Evolutionary conservation across 495 filamentous ascomycete species (phyloP), one percentile per base, ranked within the genome.

Genomic region (Opeltia flavorubescens): DNA sequence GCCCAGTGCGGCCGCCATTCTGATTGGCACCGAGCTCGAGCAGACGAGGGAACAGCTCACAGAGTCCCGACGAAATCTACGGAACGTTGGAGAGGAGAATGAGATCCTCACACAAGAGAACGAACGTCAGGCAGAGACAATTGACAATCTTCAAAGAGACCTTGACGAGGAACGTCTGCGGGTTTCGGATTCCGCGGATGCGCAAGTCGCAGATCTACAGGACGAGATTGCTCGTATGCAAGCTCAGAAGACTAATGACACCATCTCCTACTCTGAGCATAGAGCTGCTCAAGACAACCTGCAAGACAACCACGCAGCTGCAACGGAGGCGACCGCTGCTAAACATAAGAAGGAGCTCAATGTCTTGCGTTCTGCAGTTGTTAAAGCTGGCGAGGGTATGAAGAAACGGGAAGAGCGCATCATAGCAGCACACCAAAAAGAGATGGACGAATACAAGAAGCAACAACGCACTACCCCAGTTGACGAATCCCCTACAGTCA

Each of bases 51-150:
- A 67, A 13, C 66, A 69, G 43, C 53, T 65, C 11, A 46, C 59
- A 20, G 71, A 73, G 57, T 54, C 65, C 0, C 65, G 69, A 21
- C 51, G 59, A 15, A 59, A 70, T 7, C 58, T 71, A 29, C 61
- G 67, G 40, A 65, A 66, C 18, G 64, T 71, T 13, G 69, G 71
- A 53, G 49, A 57, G 4, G 71, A 75, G 46, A 73, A 73, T 47
- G 61, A 61, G 6, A 62, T 61, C 9, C 61, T 73, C 8, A 56
- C 59, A 9, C 45, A 58, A 20, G 44, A 50, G 23, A 47, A 50
- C 24, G 46, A 52, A 21, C 43, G 49, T 15, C 55, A 58, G 15
- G 35, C 45, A 2, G 23, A 50, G 12, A 44, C 52, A 9, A 33
- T 55, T 11, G 33, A 26, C 4, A 29, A 40, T 34, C 17, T 50